Base-by-base conservation (phyloP, 192 early-diverging fungal genomes). In the Coemansia sp. region DNA sequence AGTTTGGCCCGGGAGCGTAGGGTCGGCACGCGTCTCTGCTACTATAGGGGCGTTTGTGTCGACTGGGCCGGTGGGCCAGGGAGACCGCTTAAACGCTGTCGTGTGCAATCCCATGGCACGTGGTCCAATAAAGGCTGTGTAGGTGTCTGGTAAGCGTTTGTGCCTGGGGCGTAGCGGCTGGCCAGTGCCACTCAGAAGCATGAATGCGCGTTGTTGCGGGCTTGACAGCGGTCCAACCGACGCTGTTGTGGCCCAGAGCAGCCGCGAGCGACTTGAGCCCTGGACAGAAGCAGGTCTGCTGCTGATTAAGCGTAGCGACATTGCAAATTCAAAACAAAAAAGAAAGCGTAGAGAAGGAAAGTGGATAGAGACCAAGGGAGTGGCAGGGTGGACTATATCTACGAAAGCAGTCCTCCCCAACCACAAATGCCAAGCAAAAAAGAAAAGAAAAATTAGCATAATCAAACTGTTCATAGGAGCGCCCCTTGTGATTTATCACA, bases 1-100 rank as follows among this genome's bases (percentile, higher is more conserved):
- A 26, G 67, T 59, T 42, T 66, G 65, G 1, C 71, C 79, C 16
- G 79, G 74, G 21, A 77, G 58, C 23, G 79, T 77, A 10, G 79
- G 79, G 23, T 82, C 79, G 21, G 60, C 43, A 26, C 69, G 70
- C 2, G 24, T 20, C 3, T 23, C 61, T 5, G 13, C 38, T 35
- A 14, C 51, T 1, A 45, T 21, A 9, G 51, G 21, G 10, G 24
- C 51, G 14, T 28, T 55, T 3, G 24, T 55, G 51, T 55, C 51
- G 26, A 55, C 28, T 26, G 51, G 51, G 7, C 51, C 51, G 3
- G 51, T 55, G 51, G 51, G 51, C 51, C 51, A 55, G 24, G 51
- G 51, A n/a, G 26, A 26, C 51, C 26, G 51, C 5, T 7, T 55
- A 11, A 6, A 6, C 26, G 6, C 26, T 5, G 51, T 33, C 13